Evolutionary conservation across 495 filamentous ascomycete species (phyloP).

Genomic region (Hypoxylon intermedium): DNA sequence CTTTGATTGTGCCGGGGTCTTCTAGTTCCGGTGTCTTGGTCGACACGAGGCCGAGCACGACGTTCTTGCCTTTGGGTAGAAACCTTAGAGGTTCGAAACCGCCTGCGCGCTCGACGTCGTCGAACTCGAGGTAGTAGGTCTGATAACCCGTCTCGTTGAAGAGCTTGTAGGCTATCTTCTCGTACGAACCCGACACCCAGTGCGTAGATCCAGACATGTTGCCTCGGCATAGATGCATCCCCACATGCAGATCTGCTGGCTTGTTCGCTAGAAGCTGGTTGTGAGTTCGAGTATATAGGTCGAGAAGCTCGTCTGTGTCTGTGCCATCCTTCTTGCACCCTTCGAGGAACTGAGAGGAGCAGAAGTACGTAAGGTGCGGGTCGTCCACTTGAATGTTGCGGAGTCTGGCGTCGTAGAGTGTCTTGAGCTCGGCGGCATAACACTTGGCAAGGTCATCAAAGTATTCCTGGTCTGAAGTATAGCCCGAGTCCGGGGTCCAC

Average conservation of each 20-base stretch:
- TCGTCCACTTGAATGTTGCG: constrained; percentile 80
- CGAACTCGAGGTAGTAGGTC: constrained; percentile 84
- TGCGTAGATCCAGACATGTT: constrained; percentile 78
- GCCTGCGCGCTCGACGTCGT: constrained; percentile 75
- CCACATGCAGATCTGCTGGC: constrained; percentile 70
- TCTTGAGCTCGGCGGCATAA: constrained; percentile 68
- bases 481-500: constrained; percentile 68
- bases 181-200: constrained; percentile 82
- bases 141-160: constrained; percentile 77
- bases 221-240: constrained; percentile 79
- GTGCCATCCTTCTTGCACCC: constrained; percentile 66
- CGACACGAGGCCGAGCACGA: constrained; percentile 78
- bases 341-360: constrained; percentile 72
- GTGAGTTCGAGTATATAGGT: constrained; percentile 76
- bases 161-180: constrained; percentile 77
- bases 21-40: constrained; percentile 76
- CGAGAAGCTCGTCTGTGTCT: constrained; percentile 69
- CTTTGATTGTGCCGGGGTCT: constrained; percentile 72
- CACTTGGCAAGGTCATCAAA: constrained; percentile 77
- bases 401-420: constrained; percentile 73
- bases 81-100: constrained; percentile 80
- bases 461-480: constrained; percentile 70
- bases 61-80: constrained; percentile 73
- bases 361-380: constrained; percentile 78
- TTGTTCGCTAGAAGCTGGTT: constrained; percentile 72